Base-by-base conservation (phyloP, 2,329 filamentous ascomycete genomes). In the Pochonia chlamydosporia region DNA sequence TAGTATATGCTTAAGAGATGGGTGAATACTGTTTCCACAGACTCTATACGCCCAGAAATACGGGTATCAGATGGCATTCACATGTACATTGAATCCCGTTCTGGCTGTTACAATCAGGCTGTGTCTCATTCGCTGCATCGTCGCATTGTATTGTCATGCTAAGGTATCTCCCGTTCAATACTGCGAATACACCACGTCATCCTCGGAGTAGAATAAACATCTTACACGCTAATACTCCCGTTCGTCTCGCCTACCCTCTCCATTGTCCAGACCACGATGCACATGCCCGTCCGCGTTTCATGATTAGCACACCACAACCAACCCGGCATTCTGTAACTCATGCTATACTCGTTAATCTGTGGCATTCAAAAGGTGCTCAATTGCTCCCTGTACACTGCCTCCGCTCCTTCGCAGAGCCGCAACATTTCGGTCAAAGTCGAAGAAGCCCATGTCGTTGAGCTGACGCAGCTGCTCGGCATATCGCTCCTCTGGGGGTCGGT, bases 391-490 rank as follows among this genome's bases (percentile, higher is more conserved):
- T 35, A 97, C 93, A 63, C 88, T 96, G 10, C 93, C 93, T 8
- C 93, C 93, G 50, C 88, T 89, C 59, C 92, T 80, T 65, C 92
- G 79, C 60, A 99, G 71, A 5, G 93, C 93, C 47, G 87, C 83
- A 26, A 99, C 82, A 58, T 99, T 99, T 56, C 87, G 75, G 44
- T 99, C 92, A 61, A 97, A 99, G 62, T 99, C 91, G 63, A 83
- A 96, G 70, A 99, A 99, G 3, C 93, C 93, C 93, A 99, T 99
- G 55, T 97, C 93, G 65, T 99, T 99, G 52, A 99, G 72, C 69
- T 97, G 90, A 50, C 89, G 78, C 43, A 99, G 74, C 68, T 99
- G 92, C 26, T 88, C 84, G 3, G 87, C 90, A 59, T 96, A 99
- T 49, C 89, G 76, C 68, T 97, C 93, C 73, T 99, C 93, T 0